phyloP scores from a whole-genome alignment of 371 early-diverging fungal species.

The Mortierella sp. region DNA sequence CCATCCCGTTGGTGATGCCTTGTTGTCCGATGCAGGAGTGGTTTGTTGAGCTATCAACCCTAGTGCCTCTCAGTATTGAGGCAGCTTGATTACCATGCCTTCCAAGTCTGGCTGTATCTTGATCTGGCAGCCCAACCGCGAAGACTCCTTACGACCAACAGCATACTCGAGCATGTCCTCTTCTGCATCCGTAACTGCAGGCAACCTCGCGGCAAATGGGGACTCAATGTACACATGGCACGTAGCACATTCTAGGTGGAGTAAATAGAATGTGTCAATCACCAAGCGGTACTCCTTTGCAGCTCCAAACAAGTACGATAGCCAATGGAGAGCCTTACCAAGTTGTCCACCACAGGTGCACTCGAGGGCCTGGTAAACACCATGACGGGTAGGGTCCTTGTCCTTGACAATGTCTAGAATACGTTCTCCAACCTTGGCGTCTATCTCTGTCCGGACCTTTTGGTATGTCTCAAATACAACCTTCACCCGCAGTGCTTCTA shows the following conservation, averaged over 20 bases:
- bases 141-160: constrained; percentile 40
- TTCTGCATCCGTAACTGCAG: constrained; percentile 40
- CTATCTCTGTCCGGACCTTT: constrained; percentile 51
- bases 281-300: neutral
- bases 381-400: constrained; percentile 46
- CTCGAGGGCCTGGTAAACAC: constrained; percentile 50
- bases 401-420: constrained; percentile 54
- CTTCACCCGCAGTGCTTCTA: constrained; percentile 19
- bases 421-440: constrained; percentile 50
- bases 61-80: constrained; percentile 32
- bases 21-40: no score
- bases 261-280: neutral
- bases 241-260: constrained; percentile 42
- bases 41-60: no score
- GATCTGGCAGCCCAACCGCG: constrained; percentile 51
- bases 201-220: constrained; percentile 32
- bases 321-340: constrained; percentile 23
- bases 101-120: constrained; percentile 46
- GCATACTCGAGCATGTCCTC: constrained; percentile 55
- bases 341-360: constrained; percentile 53
- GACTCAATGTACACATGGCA: constrained; percentile 54
- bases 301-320: neutral
- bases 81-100: constrained; percentile 49
- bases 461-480: constrained; percentile 50
- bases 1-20: neutral